Evolutionary conservation across 2,329 filamentous ascomycete species (phyloP).

Genomic region (Nemania sp.): DNA sequence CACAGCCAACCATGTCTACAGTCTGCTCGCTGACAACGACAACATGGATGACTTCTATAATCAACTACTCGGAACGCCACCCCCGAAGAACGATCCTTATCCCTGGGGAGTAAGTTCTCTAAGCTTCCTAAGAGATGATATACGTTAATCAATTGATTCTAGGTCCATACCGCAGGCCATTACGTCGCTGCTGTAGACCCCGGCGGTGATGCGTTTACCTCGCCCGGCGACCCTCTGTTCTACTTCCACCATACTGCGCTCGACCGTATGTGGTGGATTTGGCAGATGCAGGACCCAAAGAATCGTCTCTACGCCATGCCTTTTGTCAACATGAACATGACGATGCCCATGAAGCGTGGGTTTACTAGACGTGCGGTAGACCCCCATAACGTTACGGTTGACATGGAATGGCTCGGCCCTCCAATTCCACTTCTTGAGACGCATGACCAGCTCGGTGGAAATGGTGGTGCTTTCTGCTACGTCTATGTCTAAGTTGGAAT

Average conservation of each 20-base stretch:
- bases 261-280: constrained; percentile 47
- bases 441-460: constrained; percentile 36
- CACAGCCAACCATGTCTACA: constrained; percentile 40
- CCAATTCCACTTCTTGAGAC: constrained; percentile 36
- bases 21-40: constrained; percentile 42
- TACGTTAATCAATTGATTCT: too few species aligned
- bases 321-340: constrained; percentile 26
- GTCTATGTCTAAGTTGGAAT: constrained; percentile 32
- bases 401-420: constrained; percentile 38
- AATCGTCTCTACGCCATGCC: constrained; percentile 40
- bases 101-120: constrained; percentile 43
- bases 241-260: constrained; percentile 46
- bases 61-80: constrained; percentile 43
- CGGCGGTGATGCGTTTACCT: constrained; percentile 42
- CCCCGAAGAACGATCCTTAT: constrained; percentile 40
- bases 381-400: constrained; percentile 30
- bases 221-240: constrained; percentile 46
- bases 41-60: constrained; percentile 48
- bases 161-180: constrained; percentile 45
- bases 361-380: constrained; percentile 22
- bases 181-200: constrained; percentile 45
- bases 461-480: constrained; percentile 36
- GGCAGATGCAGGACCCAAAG: constrained; percentile 46
- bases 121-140: too few species aligned
- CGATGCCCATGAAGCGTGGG: constrained; percentile 35